A percentile compares a stretch with the other conserved stretches of the same genome.
Evolutionary conservation across 2,329 filamentous ascomycete genomes (phyloP).

Genomic region (Diplodia seriata): DNA sequence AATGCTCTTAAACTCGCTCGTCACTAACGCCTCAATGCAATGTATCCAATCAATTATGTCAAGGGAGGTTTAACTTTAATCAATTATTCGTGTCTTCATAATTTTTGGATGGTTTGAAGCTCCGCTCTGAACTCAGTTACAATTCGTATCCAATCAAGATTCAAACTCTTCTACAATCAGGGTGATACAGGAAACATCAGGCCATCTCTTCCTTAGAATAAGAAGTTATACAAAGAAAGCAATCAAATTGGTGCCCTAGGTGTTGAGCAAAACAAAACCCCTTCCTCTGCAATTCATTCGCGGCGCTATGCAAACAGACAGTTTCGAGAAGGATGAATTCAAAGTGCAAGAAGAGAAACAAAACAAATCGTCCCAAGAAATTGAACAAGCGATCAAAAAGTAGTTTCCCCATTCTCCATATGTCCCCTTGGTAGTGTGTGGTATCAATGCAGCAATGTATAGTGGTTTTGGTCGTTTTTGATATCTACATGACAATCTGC

Average conservation of each 20-base stretch:
- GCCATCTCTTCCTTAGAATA: background rate
- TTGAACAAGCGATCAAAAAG: constrained; percentile 2
- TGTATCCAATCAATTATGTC: too few relatives aligned
- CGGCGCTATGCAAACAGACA: constrained; percentile 23
- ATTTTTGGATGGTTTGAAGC: background rate
- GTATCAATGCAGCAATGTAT: constrained; percentile 26
- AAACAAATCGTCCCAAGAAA: background rate
- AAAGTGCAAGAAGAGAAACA: background rate
- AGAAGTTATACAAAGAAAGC: constrained; percentile 22
- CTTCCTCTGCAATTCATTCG: constrained; percentile 22
- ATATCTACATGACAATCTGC: constrained; percentile 38
- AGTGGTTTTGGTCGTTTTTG: background rate
- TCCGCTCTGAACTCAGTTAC: background rate
- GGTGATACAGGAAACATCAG: constrained; percentile 1
- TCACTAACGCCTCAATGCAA: too few relatives aligned
- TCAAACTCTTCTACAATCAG: background rate
- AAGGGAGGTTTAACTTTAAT: too few relatives aligned
- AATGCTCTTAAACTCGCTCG: too few relatives aligned
- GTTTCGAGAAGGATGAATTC: constrained; percentile 1
- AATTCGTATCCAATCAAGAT: background rate
- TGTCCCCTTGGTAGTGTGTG: constrained; percentile 2
- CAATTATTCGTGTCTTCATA: background rate
- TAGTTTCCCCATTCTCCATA: constrained; percentile 13
- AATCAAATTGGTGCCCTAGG: background rate
- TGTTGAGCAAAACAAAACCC: background rate